These are phyloP conservation scores for Ramichloridium luteum DNA, from an alignment of 2,329 filamentous ascomycete genomes.

Conservation along the genomic window DNA sequence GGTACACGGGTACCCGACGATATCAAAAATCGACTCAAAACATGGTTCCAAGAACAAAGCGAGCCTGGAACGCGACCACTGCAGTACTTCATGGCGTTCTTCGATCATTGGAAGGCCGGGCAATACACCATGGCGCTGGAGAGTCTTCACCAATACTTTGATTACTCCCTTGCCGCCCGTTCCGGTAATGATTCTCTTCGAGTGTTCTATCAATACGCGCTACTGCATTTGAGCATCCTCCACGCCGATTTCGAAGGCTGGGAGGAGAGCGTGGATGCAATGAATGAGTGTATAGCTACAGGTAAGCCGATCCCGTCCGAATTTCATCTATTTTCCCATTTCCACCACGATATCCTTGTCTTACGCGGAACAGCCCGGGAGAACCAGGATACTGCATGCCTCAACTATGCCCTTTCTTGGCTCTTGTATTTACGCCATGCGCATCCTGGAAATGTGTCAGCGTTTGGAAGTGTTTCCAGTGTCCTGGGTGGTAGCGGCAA, in stretches of 20 bases:
- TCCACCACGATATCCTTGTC: background rate
- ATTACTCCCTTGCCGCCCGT: constrained; percentile 53
- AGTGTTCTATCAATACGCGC: constrained; percentile 81
- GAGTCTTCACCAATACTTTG: constrained; percentile 85
- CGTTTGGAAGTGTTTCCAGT: constrained; percentile 15
- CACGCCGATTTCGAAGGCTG: constrained; percentile 93
- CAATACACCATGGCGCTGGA: constrained; percentile 87
- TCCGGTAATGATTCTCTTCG: constrained; percentile 12
- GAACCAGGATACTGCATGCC: constrained; percentile 79
- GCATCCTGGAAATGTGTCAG: constrained; percentile 46
- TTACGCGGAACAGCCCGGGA: constrained; percentile 52
- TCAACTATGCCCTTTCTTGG: constrained; percentile 95
- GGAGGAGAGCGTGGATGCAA: constrained; percentile 78
- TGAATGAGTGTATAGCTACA: constrained; percentile 91
- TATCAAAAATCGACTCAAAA: constrained; percentile 57
- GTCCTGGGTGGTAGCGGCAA: constrained; percentile 15
- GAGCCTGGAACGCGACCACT: constrained; percentile 19
- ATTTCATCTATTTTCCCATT: background rate
- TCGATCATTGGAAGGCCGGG: constrained; percentile 83
- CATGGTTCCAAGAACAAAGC: constrained; percentile 18
- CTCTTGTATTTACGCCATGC: constrained; percentile 86
- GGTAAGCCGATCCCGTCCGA: constrained; percentile 13
- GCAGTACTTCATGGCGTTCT: constrained; percentile 42
- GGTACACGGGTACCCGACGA: constrained; percentile 66
- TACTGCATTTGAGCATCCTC: constrained; percentile 84